Conservation (phyloP, 164 flowering plant species). For the Hamamelis virginiana region DNA sequence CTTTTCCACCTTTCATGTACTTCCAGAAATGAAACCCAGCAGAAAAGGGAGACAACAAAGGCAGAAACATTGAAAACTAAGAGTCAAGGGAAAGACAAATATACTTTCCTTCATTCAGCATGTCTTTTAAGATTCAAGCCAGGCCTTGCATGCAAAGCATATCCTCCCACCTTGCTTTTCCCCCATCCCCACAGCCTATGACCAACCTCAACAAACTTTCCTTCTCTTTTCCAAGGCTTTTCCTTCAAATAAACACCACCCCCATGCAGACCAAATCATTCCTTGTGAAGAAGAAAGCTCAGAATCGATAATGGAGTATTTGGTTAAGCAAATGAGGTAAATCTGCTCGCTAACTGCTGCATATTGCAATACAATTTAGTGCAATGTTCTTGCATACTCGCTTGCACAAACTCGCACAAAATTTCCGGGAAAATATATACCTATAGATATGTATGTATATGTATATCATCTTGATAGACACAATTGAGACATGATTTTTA, state of each 20-base stretch:
- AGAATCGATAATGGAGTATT: slow-evolving; percentile 32
- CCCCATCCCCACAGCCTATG: slow-evolving; percentile 1
- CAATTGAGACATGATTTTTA: too few relatives aligned
- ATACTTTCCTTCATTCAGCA: slow-evolving; percentile 25
- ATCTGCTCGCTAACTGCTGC: not conserved
- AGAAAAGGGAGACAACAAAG: not conserved
- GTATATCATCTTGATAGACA: not conserved
- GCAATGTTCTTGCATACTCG: too few relatives aligned
- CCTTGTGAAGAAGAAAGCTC: not conserved
- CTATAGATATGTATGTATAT: not conserved
- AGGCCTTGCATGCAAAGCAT: slow-evolving; percentile 41
- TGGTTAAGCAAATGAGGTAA: slow-evolving; percentile 49
- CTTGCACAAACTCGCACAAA: too few relatives aligned
- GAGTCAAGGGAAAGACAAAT: slow-evolving; percentile 23
- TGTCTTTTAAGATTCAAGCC: slow-evolving; percentile 22
- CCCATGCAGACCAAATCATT: slow-evolving; percentile 6
- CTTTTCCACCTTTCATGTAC: slow-evolving; percentile 1
- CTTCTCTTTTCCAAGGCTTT: slow-evolving; percentile 5
- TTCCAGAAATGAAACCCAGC: not conserved
- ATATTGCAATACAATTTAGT: not conserved
- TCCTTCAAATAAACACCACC: slow-evolving; percentile 32
- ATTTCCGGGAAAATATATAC: too few relatives aligned
- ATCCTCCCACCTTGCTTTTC: slow-evolving; percentile 15
- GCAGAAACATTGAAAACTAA: slow-evolving; percentile 4
- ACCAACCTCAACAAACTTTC: slow-evolving; percentile 10